A percentile compares a stretch with the other conserved stretches of the same genome.
Conservation (phyloP, 2,329 filamentous ascomycete genomes). For the Celoporthe dispersa region DNA sequence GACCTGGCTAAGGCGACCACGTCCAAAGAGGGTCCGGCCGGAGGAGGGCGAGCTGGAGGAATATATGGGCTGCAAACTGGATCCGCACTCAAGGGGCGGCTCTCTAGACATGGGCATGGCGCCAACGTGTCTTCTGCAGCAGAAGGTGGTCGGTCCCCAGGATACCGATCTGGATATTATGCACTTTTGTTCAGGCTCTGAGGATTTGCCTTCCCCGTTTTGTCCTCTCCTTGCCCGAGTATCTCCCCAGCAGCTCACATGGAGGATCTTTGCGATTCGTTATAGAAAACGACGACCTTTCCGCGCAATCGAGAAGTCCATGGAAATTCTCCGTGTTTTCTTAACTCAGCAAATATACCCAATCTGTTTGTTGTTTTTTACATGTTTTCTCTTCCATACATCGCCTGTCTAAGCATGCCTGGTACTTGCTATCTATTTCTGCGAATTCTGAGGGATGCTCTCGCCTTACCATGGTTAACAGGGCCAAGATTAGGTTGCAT, state of each 20-base stretch:
- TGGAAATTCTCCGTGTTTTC: background rate
- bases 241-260: background rate
- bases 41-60: background rate
- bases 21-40: background rate
- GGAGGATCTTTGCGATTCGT: background rate
- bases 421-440: background rate
- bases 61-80: background rate
- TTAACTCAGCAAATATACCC: background rate
- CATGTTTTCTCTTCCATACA: background rate
- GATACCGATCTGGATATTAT: background rate
- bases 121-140: background rate
- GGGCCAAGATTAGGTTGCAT: constrained; percentile 1
- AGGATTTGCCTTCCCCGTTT: background rate
- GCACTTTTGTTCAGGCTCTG: background rate
- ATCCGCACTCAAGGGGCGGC: background rate
- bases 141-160: background rate
- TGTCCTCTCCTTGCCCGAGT: background rate
- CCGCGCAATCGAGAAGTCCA: background rate
- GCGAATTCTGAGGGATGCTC: background rate
- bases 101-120: background rate
- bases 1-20: constrained; percentile 52
- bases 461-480: background rate
- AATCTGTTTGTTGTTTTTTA: background rate
- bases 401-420: background rate
- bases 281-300: background rate